Conservation (phyloP, 805 yeast species). For the Sugiyamaella floridensis region DNA sequence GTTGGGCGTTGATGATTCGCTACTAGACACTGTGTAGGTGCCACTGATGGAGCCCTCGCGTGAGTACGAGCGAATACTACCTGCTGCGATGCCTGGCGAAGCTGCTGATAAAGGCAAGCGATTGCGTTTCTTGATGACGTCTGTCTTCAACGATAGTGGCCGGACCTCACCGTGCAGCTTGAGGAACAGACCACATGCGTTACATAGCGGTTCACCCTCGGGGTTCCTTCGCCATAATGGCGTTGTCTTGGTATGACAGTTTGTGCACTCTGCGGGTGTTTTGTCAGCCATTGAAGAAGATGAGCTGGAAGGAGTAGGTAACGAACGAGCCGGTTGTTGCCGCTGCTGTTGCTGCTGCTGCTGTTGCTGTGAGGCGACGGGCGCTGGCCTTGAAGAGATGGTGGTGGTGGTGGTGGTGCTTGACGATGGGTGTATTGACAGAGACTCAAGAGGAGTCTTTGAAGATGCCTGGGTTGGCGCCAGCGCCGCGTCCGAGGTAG, state of each 20-base stretch:
- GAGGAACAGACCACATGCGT: constrained; percentile 91
- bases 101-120: constrained; percentile 31
- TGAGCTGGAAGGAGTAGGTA: constrained; percentile 1
- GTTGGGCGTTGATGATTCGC: not conserved
- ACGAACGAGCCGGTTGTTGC: not conserved
- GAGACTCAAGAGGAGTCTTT: not conserved
- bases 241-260: constrained; percentile 87
- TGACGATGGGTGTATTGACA: not conserved
- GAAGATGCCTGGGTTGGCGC: not conserved
- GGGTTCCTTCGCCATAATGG: constrained; percentile 95
- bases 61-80: constrained; percentile 6
- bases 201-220: constrained; percentile 89
- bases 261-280: constrained; percentile 49
- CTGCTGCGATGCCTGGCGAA: not conserved
- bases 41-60: constrained; percentile 6
- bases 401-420: not conserved
- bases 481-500: not conserved
- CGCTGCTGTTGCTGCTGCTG: not conserved
- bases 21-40: not conserved
- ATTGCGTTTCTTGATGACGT: constrained; percentile 89
- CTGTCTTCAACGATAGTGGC: constrained; percentile 88
- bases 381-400: not conserved
- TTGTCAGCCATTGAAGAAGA: constrained; percentile 1
- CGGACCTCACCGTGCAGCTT: constrained; percentile 93
- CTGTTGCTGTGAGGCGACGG: not conserved